Evolutionary conservation across 129 eudicot species (phyloP).

Genomic region (Rutidosis leptorrhynchoides): DNA sequence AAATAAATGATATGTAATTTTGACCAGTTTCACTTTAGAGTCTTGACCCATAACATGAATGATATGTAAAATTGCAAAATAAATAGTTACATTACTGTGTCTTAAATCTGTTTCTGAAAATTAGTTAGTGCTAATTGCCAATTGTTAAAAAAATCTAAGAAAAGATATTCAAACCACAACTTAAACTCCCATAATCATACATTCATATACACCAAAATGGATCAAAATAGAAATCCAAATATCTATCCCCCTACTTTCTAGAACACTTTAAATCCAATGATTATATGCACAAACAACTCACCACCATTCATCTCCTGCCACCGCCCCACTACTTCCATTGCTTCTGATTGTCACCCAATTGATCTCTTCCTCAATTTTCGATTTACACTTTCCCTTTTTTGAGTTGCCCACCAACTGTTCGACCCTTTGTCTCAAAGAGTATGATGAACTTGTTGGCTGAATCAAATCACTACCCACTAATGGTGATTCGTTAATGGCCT

Average conservation of each 20-base stretch:
- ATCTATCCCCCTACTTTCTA: conserved; percentile 28
- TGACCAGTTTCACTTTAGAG: not conserved
- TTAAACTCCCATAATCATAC: not conserved
- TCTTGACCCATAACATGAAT: not conserved
- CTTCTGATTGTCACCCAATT: conserved; percentile 57
- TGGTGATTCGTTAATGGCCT: conserved; percentile 25
- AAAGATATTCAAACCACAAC: not conserved
- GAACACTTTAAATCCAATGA: conserved; percentile 24
- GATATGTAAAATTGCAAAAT: not conserved
- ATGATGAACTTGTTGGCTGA: conserved; percentile 10
- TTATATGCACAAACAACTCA: conserved; percentile 12
- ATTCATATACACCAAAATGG: conserved; percentile 18
- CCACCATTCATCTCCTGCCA: conserved; percentile 34
- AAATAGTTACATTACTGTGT: not conserved
- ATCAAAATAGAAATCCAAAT: conserved; percentile 9
- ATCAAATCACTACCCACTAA: conserved; percentile 13
- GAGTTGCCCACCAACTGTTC: conserved; percentile 37
- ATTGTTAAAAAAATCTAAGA: not conserved
- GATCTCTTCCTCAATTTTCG: conserved; percentile 38
- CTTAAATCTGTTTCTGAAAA: not conserved
- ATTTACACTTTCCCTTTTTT: conserved; percentile 29
- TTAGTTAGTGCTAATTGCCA: not conserved
- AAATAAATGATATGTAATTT: no score
- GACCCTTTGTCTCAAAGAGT: conserved; percentile 40
- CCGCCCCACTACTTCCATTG: conserved; percentile 23